phyloP scores from a whole-genome alignment of 2,329 filamentous ascomycete species.

The Sporothrix mexicana region DNA sequence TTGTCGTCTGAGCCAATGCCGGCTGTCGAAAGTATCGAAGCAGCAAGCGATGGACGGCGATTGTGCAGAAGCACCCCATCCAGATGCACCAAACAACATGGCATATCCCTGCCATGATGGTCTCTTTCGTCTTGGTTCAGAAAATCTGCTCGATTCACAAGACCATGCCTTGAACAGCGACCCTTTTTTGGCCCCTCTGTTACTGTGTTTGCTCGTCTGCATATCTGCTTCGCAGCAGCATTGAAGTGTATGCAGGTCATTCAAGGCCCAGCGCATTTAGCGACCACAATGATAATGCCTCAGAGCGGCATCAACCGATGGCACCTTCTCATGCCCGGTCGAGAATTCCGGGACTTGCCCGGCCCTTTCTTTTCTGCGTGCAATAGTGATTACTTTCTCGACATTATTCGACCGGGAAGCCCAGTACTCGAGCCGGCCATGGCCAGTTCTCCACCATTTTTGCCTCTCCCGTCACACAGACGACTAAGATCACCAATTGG shows the following conservation, averaged over 20 bases:
- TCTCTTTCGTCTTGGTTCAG: not conserved
- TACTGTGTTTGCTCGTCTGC: too few relatives aligned
- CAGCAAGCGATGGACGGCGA: not conserved
- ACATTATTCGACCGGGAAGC: too few relatives aligned
- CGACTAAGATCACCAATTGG: not conserved
- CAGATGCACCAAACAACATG: not conserved
- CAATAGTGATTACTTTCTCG: too few relatives aligned
- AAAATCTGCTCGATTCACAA: not conserved
- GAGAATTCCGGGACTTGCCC: not conserved
- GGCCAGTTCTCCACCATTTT: not conserved
- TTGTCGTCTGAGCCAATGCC: not conserved
- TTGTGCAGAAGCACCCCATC: not conserved
- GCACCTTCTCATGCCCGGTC: not conserved
- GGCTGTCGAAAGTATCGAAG: not conserved
- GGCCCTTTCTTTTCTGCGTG: not conserved
- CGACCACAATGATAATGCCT: not conserved
- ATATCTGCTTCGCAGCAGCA: not conserved
- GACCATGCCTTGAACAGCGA: not conserved
- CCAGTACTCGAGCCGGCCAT: too few relatives aligned
- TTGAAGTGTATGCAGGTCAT: not conserved
- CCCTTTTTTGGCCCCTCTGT: too few relatives aligned
- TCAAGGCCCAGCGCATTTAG: not conserved
- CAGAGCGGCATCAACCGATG: not conserved
- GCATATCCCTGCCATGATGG: constrained; percentile 3
- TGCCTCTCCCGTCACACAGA: not conserved